A percentile compares a stretch with the other conserved stretches of the same genome.
Conservation (phyloP, 2,329 filamentous ascomycete species). For the Apiospora saccharicola region DNA sequence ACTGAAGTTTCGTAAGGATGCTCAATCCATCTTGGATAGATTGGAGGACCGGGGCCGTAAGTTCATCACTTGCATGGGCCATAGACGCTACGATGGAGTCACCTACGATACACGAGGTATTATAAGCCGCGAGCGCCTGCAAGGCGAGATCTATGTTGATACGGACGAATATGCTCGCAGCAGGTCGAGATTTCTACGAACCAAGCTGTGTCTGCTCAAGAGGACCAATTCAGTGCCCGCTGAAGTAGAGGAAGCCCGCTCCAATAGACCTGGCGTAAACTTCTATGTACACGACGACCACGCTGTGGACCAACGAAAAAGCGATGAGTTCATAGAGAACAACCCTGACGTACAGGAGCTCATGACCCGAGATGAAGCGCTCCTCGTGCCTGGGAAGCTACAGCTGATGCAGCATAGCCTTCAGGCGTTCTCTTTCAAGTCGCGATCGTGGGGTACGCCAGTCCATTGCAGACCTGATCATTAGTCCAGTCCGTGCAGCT, state of each 20-base stretch:
- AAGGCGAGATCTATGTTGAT: conserved; percentile 8
- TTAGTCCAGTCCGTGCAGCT: background rate
- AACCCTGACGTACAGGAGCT: background rate
- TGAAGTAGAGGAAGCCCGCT: background rate
- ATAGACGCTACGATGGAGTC: conserved; percentile 2
- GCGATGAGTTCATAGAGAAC: background rate
- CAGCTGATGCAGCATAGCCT: conserved; percentile 13
- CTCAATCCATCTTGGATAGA: background rate
- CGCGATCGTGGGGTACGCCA: conserved; percentile 1
- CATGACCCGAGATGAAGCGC: background rate
- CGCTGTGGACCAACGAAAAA: conserved; percentile 1
- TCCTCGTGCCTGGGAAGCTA: background rate
- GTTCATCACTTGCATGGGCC: conserved; percentile 1
- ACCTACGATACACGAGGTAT: background rate
- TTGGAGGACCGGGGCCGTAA: conserved; percentile 10
- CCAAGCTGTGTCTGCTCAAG: background rate
- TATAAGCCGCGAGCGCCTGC: background rate
- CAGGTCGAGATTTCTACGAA: background rate
- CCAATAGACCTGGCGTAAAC: background rate
- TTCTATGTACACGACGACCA: background rate
- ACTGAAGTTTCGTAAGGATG: conserved; percentile 3
- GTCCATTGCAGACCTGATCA: background rate
- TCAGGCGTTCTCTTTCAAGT: conserved; percentile 5
- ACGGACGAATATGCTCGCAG: background rate
- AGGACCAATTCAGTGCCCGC: background rate